A percentile compares a stretch with the other conserved stretches of the same genome.
These are phyloP conservation scores for Crinitomyces ghanaensis DNA, from an alignment of 805 yeast genomes.

Conservation along the genomic window DNA sequence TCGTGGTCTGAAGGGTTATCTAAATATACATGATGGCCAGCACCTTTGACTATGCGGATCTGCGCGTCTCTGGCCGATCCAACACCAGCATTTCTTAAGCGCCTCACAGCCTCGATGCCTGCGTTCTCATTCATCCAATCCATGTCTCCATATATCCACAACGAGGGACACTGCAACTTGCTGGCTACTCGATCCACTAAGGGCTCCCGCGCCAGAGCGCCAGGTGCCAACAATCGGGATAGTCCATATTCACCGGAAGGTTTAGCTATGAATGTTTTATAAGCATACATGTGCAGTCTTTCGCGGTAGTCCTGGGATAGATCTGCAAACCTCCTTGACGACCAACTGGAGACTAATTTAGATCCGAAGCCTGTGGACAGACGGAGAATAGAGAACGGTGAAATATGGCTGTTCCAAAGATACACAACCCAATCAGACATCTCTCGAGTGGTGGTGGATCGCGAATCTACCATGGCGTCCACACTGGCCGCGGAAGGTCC, in stretches of 20 bases:
- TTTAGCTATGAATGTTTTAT: slow-evolving; percentile 65
- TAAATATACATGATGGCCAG: slow-evolving; percentile 64
- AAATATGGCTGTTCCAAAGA: slow-evolving; percentile 75
- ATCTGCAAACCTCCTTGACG: slow-evolving; percentile 61
- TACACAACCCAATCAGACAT: slow-evolving; percentile 64
- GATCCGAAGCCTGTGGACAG: slow-evolving; percentile 71
- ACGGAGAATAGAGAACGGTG: slow-evolving; percentile 74
- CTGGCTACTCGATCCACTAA: slow-evolving; percentile 38
- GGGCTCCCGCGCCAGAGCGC: slow-evolving; percentile 79
- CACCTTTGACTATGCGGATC: slow-evolving; percentile 31
- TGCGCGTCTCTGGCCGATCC: slow-evolving; percentile 18
- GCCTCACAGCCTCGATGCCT: slow-evolving; percentile 26
- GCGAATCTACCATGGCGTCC: slow-evolving; percentile 1
- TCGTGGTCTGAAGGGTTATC: slow-evolving; percentile 48
- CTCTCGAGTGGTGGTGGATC: slow-evolving; percentile 9
- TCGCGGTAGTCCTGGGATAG: slow-evolving; percentile 34
- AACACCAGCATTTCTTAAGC: slow-evolving; percentile 8
- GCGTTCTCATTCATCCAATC: slow-evolving; percentile 52
- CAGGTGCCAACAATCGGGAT: slow-evolving; percentile 73
- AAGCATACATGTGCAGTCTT: slow-evolving; percentile 64
- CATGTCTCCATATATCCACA: slow-evolving; percentile 77
- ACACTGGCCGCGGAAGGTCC: slow-evolving; percentile 1
- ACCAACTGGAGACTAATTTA: slow-evolving; percentile 80
- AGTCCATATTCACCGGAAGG: slow-evolving; percentile 93
- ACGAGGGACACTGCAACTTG: slow-evolving; percentile 44